Evolutionary conservation across 2,329 filamentous ascomycete species (phyloP).

Genomic region (Thelonectria blattea): DNA sequence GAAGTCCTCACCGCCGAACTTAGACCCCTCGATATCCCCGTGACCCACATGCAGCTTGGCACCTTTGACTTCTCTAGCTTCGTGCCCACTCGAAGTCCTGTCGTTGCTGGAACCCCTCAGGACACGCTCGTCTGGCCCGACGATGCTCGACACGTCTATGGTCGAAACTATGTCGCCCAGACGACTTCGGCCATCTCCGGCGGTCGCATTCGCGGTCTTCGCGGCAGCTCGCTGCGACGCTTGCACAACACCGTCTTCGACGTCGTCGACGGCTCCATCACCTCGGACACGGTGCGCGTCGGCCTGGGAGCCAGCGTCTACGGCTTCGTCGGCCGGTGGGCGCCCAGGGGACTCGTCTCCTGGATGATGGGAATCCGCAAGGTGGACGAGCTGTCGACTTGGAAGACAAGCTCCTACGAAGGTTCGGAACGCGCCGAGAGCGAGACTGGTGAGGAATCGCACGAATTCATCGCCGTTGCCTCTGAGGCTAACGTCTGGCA

Average conservation of each 20-base stretch:
- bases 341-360: conserved; percentile 77
- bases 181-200: conserved; percentile 61
- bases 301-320: conserved; percentile 86
- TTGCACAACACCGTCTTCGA: conserved; percentile 91
- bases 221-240: conserved; percentile 75
- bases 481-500: conserved; percentile 50
- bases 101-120: conserved; percentile 51
- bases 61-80: conserved; percentile 84
- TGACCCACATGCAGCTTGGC: conserved; percentile 88
- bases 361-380: conserved; percentile 89
- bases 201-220: conserved; percentile 63
- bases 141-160: conserved; percentile 65
- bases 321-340: conserved; percentile 81
- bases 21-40: conserved; percentile 73
- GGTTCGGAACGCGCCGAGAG: conserved; percentile 46
- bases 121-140: conserved; percentile 68
- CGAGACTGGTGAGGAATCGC: conserved; percentile 39
- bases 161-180: conserved; percentile 64
- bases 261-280: conserved; percentile 73
- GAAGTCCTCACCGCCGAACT: conserved; percentile 82
- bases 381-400: conserved; percentile 62
- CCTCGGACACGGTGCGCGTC: conserved; percentile 72
- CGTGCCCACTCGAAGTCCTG: conserved; percentile 52
- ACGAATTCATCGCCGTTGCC: conserved; percentile 60
- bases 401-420: conserved; percentile 54